Evolutionary conservation across 495 filamentous ascomycete species (phyloP), one percentile per base, ranked within the genome.

Genomic region (Thermothielavioides terrestris): DNA sequence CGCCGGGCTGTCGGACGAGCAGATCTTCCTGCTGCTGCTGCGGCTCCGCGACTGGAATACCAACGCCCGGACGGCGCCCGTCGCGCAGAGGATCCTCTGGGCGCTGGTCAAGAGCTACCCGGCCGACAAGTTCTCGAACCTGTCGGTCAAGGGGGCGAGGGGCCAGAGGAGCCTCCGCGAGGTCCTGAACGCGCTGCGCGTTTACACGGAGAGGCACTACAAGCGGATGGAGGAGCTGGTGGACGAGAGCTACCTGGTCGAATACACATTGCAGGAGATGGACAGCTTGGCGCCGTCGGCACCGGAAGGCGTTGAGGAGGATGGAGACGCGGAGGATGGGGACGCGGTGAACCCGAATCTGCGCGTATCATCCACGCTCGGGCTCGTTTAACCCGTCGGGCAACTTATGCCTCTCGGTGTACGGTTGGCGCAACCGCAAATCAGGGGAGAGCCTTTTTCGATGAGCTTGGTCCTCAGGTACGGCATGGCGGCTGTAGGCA

Each of bases 1-100:
- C 11, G 79, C 73, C 21, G 75, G 67, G n/a, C 77, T 99, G 1
- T 83, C 80, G 11, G 81, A 94, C 50, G 82, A 86, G 47, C 89
- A 97, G 57, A 76, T 99, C 12, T 87, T 83, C 57, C 71, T 74
- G 7, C 77, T 99, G 14, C 76, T 99, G 8, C 69, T 86, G 17
- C 72, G 92, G 30, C 61, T 96, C 38, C 73, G 94, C 23, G 91
- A 97, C 68, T 97, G 92, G 92, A 97, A 97, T 61, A 94, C 92
- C 15, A 96, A 94, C 53, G 90, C 86, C 0, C 75, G 87, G 49
- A 92, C 86, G n/a, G 82, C 89, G 8, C 75, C 77, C 2, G 81
- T 96, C 23, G 83, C 92, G 6, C 92, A 99, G 69, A 77, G 84
- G 38, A 80, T 97, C n/a, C 68, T 99, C 36, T 81, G 77, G 66